phyloP scores from a whole-genome alignment of 768 basidiomycete genomes.

The Tylopilus balloui region DNA sequence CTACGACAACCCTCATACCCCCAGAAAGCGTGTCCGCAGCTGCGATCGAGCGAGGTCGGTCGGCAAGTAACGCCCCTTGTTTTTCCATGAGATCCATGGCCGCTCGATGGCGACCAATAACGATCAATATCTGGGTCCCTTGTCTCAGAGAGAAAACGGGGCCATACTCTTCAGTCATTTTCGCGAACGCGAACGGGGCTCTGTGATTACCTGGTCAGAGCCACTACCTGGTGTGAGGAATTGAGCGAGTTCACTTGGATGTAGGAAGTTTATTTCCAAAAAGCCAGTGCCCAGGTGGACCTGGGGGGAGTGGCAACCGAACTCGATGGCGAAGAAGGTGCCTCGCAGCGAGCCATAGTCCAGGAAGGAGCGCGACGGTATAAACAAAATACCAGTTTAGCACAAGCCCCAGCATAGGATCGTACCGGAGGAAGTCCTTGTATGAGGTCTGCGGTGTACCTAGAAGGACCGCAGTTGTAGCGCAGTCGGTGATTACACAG shows the following conservation, averaged over 20 bases:
- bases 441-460: too few relatives aligned
- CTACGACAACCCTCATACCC: constrained; percentile 30
- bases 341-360: background rate
- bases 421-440: too few relatives aligned
- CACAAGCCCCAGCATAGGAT: background rate
- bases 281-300: constrained; percentile 15
- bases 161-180: constrained; percentile 57
- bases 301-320: constrained; percentile 13
- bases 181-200: constrained; percentile 37
- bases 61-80: constrained; percentile 32
- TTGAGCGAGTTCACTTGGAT: background rate
- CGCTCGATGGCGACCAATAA: constrained; percentile 29
- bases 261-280: constrained; percentile 12
- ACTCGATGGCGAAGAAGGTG: background rate
- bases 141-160: constrained; percentile 54
- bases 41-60: constrained; percentile 35
- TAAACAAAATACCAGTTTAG: background rate
- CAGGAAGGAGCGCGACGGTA: background rate
- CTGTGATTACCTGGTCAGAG: constrained; percentile 4
- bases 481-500: too few relatives aligned
- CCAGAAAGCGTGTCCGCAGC: constrained; percentile 33
- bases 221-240: too few relatives aligned
- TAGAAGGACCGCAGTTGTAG: too few relatives aligned
- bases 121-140: constrained; percentile 28
- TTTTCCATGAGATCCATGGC: constrained; percentile 40